These are phyloP conservation scores for Lentinula guzmanii DNA, from an alignment of 768 basidiomycete species.

Conservation along the genomic window DNA sequence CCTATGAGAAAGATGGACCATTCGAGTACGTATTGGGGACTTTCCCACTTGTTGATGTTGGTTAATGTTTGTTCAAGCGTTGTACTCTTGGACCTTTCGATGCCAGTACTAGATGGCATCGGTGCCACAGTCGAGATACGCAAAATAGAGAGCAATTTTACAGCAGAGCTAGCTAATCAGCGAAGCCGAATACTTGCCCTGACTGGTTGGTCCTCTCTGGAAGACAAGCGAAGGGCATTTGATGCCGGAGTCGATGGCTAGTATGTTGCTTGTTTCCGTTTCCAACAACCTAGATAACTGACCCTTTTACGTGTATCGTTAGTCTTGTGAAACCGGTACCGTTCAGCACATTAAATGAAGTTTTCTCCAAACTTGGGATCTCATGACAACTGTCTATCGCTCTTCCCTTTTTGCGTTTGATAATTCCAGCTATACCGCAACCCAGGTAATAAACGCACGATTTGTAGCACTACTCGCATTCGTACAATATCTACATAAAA, in stretches of 20 bases:
- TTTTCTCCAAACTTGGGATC: slow-evolving; percentile 69
- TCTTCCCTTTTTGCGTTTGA: not conserved
- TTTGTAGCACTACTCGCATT: not conserved
- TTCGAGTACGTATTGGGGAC: slow-evolving; percentile 67
- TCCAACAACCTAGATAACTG: not conserved
- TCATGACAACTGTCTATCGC: slow-evolving; percentile 16
- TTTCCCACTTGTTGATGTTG: not conserved
- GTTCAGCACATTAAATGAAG: slow-evolving; percentile 84
- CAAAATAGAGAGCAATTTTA: slow-evolving; percentile 48
- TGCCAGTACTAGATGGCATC: slow-evolving; percentile 91
- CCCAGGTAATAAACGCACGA: not conserved
- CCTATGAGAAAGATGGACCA: slow-evolving; percentile 65
- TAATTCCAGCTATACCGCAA: not conserved
- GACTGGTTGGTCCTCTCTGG: slow-evolving; percentile 89
- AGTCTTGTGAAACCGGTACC: slow-evolving; percentile 94
- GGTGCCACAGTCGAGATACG: slow-evolving; percentile 83
- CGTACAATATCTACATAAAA: not conserved
- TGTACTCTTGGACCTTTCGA: slow-evolving; percentile 83
- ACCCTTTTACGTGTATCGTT: slow-evolving; percentile 1
- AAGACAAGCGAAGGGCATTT: slow-evolving; percentile 89
- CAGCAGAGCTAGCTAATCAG: slow-evolving; percentile 13
- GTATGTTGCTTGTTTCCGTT: slow-evolving; percentile 40
- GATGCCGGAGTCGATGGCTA: slow-evolving; percentile 94
- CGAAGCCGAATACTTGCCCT: slow-evolving; percentile 71
- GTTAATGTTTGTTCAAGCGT: slow-evolving; percentile 41